Percentiles rank a stretch among this genome's conserved stretches.
phyloP scores from a whole-genome alignment of 2,329 filamentous ascomycete genomes.

The Fusarium mangiferae region DNA sequence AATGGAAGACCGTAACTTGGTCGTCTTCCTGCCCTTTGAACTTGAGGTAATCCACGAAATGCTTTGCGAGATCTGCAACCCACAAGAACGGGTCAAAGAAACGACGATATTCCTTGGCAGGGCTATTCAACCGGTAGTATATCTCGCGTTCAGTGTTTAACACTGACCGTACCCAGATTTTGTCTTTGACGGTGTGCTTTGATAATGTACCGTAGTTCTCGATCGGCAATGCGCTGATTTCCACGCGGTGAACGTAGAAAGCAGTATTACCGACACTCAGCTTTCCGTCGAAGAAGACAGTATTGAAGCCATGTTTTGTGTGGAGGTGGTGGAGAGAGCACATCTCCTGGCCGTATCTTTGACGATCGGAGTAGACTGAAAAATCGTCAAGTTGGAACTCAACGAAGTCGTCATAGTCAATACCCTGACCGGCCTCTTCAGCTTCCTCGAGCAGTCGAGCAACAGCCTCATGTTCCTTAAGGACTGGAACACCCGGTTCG shows the following conservation, averaged over 20 bases:
- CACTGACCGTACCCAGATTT: conserved; percentile 73
- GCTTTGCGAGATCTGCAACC: conserved; percentile 76
- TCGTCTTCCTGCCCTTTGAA: conserved; percentile 44
- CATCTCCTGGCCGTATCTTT: conserved; percentile 59
- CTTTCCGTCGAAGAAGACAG: conserved; percentile 69
- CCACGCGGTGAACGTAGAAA: conserved; percentile 65
- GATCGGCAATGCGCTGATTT: conserved; percentile 69
- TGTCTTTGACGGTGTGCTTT: conserved; percentile 57
- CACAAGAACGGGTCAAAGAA: conserved; percentile 75
- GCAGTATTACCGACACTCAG: conserved; percentile 56
- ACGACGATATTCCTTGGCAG: conserved; percentile 68
- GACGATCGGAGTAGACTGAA: conserved; percentile 61
- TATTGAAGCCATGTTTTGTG: conserved; percentile 46
- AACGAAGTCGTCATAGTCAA: conserved; percentile 46
- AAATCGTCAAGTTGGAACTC: conserved; percentile 69
- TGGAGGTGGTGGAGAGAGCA: conserved; percentile 64
- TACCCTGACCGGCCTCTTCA: conserved; percentile 16
- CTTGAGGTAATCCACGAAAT: conserved; percentile 74
- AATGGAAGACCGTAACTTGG: conserved; percentile 64
- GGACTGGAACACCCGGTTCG: conserved; percentile 37
- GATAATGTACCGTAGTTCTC: conserved; percentile 69
- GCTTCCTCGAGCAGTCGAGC: conserved; percentile 9
- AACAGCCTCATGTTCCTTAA: conserved; percentile 39
- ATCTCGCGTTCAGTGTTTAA: conserved; percentile 55
- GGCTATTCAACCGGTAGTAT: conserved; percentile 71